Evolutionary conservation across 495 filamentous ascomycete species (phyloP).

Genomic region (Diplogelasinospora grovesii): DNA sequence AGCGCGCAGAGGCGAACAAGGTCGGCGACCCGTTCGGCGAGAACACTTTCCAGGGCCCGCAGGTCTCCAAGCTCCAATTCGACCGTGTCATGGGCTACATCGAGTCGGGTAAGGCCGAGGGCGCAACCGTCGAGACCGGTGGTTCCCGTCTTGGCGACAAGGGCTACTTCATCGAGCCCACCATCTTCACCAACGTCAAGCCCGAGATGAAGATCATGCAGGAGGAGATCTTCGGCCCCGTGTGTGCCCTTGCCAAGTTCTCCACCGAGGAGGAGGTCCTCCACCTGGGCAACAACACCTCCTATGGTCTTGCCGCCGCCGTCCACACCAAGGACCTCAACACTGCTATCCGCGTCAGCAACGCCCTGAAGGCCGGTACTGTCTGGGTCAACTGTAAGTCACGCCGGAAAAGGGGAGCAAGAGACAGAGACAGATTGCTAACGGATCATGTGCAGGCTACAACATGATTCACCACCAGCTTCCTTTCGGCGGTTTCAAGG

Average conservation of each 20-base stretch:
- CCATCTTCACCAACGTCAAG: slow-evolving; percentile 87
- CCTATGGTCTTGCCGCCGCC: slow-evolving; percentile 83
- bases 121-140: slow-evolving; percentile 78
- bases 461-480: slow-evolving; percentile 72
- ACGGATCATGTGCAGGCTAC: slow-evolving; percentile 17
- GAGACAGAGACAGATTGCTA: no score
- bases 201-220: slow-evolving; percentile 96
- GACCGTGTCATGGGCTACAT: slow-evolving; percentile 99
- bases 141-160: slow-evolving; percentile 83
- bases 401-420: no score
- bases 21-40: slow-evolving; percentile 86
- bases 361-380: slow-evolving; percentile 77
- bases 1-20: slow-evolving; percentile 71
- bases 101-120: slow-evolving; percentile 76
- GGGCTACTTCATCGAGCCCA: slow-evolving; percentile 97
- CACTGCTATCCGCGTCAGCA: slow-evolving; percentile 84
- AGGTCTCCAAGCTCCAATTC: slow-evolving; percentile 90
- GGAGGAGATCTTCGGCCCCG: slow-evolving; percentile 97
- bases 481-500: slow-evolving; percentile 91
- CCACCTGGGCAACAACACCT: slow-evolving; percentile 71
- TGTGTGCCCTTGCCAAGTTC: slow-evolving; percentile 92
- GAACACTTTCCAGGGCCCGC: slow-evolving; percentile 94
- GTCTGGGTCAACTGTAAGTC: slow-evolving; percentile 89
- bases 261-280: slow-evolving; percentile 81
- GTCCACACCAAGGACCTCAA: slow-evolving; percentile 92